These are phyloP conservation scores for Apiospora rasikravindrae DNA, from an alignment of 2,329 filamentous ascomycete species.

Conservation along the genomic window DNA sequence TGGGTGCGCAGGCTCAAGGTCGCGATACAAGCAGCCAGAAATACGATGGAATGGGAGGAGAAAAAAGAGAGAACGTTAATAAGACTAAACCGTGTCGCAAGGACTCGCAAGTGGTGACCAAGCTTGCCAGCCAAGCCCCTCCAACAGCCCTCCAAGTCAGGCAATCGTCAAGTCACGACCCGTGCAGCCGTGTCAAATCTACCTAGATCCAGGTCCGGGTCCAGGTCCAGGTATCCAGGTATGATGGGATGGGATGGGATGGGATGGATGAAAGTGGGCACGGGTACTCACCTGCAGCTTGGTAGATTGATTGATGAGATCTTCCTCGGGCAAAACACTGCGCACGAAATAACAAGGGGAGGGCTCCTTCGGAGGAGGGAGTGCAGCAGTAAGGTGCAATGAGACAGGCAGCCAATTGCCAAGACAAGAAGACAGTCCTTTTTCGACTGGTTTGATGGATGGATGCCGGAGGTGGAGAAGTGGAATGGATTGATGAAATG, in stretches of 20 bases:
- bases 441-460: constrained; percentile 10
- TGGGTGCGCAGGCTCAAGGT: constrained; percentile 3
- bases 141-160: not conserved
- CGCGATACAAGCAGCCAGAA: not conserved
- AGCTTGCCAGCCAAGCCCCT: constrained; percentile 2
- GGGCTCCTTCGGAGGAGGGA: not conserved
- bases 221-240: not conserved
- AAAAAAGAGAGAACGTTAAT: not conserved
- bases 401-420: not conserved
- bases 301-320: not conserved
- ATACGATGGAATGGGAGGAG: constrained; percentile 2
- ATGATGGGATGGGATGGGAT: constrained; percentile 5
- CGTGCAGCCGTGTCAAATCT: constrained; percentile 15
- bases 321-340: not conserved
- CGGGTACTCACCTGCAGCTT: not conserved
- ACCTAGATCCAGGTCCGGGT: not conserved
- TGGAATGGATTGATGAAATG: not conserved
- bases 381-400: not conserved
- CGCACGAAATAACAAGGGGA: not conserved
- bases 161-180: not conserved
- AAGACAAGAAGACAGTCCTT: not conserved
- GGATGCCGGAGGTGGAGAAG: constrained; percentile 5
- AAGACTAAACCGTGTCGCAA: not conserved
- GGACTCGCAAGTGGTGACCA: not conserved
- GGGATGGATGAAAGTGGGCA: not conserved